A percentile compares a stretch with the other conserved stretches of the same genome.
phyloP scores from a whole-genome alignment of 139 green algal species.

The Auxenochlorella pyrenoidosa region DNA sequence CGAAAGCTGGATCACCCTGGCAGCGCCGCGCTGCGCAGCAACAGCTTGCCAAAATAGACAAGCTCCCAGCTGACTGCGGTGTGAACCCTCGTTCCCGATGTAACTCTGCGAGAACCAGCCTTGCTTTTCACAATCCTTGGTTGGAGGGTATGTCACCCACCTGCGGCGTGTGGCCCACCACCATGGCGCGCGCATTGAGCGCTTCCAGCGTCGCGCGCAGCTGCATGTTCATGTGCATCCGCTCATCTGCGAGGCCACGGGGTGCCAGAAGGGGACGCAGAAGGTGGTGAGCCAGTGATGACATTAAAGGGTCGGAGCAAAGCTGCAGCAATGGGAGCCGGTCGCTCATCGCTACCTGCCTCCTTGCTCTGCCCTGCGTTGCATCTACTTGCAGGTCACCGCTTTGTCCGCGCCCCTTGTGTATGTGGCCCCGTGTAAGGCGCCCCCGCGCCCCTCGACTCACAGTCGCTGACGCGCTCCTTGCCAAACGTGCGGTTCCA shows the following conservation, averaged over 20 bases:
- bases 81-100: too few species aligned
- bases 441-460: neutral
- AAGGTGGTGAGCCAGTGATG: neutral
- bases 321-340: too few species aligned
- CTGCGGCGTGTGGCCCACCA: constrained; percentile 93
- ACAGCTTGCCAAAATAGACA: too few species aligned
- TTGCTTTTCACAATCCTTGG: too few species aligned
- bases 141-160: constrained; percentile 47
- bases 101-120: too few species aligned
- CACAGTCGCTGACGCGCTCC: constrained; percentile 44
- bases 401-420: too few species aligned
- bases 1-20: too few species aligned
- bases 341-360: neutral
- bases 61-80: too few species aligned
- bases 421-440: too few species aligned
- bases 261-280: neutral
- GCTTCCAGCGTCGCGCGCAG: constrained; percentile 68
- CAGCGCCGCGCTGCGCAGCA: too few species aligned
- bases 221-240: constrained; percentile 67
- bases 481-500: constrained; percentile 86
- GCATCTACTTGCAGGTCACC: neutral
- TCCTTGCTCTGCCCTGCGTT: neutral
- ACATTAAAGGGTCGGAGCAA: too few species aligned
- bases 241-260: constrained; percentile 22
- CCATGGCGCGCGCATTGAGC: constrained; percentile 74